Evolutionary conservation across 2,329 filamentous ascomycete genomes (phyloP).

Genomic region (Fusarium austroafricanum): DNA sequence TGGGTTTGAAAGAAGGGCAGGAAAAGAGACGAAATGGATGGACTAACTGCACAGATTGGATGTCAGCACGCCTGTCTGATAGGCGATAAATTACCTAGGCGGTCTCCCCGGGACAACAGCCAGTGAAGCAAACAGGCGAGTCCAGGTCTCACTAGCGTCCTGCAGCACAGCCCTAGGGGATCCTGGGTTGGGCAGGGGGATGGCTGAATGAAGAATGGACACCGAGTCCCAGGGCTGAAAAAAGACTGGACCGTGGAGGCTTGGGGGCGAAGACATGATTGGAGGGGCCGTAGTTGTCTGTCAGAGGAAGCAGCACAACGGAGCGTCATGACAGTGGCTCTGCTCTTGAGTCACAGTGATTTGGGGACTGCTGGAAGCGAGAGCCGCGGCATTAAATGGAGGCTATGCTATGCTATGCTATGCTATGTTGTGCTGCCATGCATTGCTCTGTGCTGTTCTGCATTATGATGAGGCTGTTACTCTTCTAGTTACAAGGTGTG

Average conservation of each 20-base stretch:
- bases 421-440: not conserved
- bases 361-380: slow-evolving; percentile 13
- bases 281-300: slow-evolving; percentile 8
- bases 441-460: not conserved
- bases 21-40: slow-evolving; percentile 27
- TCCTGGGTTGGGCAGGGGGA: slow-evolving; percentile 15
- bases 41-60: slow-evolving; percentile 12
- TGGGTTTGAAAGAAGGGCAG: slow-evolving; percentile 10
- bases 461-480: not conserved
- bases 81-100: slow-evolving; percentile 32
- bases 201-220: slow-evolving; percentile 14
- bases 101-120: slow-evolving; percentile 11
- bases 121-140: slow-evolving; percentile 23
- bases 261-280: slow-evolving; percentile 28
- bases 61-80: slow-evolving; percentile 44
- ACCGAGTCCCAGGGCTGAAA: slow-evolving; percentile 20
- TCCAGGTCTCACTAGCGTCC: slow-evolving; percentile 30
- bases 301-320: slow-evolving; percentile 1
- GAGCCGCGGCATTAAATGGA: slow-evolving; percentile 6
- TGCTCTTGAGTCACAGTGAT: not conserved
- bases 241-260: slow-evolving; percentile 20
- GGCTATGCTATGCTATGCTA: slow-evolving; percentile 8
- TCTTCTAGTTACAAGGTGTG: not conserved
- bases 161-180: slow-evolving; percentile 42
- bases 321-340: slow-evolving; percentile 7